These are phyloP conservation scores for Serendipita sp. DNA, from an alignment of 768 basidiomycete genomes.

Conservation along the genomic window DNA sequence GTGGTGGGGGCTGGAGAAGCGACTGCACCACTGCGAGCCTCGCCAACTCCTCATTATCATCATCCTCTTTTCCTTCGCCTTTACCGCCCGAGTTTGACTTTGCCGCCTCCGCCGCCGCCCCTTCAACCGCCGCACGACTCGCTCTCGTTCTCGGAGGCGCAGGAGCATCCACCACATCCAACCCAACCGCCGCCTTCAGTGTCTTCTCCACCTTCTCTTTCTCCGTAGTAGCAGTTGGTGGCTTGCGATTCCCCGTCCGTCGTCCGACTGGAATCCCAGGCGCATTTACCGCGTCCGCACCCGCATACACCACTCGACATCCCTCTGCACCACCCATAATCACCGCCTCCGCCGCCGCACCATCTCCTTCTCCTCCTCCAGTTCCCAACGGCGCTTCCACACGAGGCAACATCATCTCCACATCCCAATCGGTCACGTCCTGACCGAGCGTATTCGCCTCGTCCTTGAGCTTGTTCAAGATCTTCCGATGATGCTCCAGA, in stretches of 20 bases:
- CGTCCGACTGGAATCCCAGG: conserved; percentile 2
- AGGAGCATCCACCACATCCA: not conserved
- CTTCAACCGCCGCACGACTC: not conserved
- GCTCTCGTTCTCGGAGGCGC: not conserved
- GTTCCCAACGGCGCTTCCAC: not conserved
- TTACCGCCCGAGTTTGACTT: not conserved
- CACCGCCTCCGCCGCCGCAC: not conserved
- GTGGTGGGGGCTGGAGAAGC: not conserved
- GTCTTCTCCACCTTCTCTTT: not conserved
- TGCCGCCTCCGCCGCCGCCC: not conserved
- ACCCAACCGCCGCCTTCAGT: not conserved
- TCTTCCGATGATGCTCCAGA: not conserved
- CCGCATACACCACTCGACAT: too few relatives aligned
- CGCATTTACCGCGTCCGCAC: not conserved
- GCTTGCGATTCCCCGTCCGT: not conserved
- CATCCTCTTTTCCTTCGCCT: too few relatives aligned
- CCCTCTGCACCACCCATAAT: too few relatives aligned
- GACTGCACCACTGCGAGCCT: too few relatives aligned
- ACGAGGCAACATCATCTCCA: not conserved
- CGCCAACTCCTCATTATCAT: not conserved
- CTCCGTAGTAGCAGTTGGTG: too few relatives aligned
- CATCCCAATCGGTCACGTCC: conserved; percentile 3
- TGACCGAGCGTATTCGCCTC: not conserved
- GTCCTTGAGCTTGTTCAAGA: not conserved
- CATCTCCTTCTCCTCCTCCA: not conserved